Evolutionary conservation across 305 asterid species (phyloP), one percentile per base, ranked within the genome.

Genomic region (Ajuga reptans): DNA sequence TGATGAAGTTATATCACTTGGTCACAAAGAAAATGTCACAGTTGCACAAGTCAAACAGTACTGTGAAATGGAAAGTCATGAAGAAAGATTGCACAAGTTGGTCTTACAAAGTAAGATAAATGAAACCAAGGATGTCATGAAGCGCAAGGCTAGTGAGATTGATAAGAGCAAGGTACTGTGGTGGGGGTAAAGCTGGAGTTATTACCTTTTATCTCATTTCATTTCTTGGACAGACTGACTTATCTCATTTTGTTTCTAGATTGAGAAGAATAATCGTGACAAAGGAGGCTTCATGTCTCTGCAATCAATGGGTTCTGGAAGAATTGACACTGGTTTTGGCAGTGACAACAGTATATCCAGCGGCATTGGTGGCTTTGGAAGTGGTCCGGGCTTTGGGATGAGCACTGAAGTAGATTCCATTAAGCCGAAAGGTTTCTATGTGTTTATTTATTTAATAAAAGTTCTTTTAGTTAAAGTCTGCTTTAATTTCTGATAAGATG

Each of bases 61-160:
- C 67, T 85, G 96, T 72, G 97, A 88, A 75, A 90, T 90, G 97
- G 97, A 90, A 79, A 90, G 97, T 74, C 96, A 85, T 4, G 97
- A 90, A 83, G 95, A 90, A 69, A 83, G 79, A 73, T 76, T 88
- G 86, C 97, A 90, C 81, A 90, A 85, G 84, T 74, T 88, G 84
- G 88, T 85, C 60, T 39, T 83, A 69, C 90, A 88, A 75, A 90
- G 85, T 86, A 88, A 90, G 85, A 90, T 90, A 75, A 83, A 88
- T 57, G 97, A 90, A 41, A 86, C 95, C 66, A 88, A 90, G 83
- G 92, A 85, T 73, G 80, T 85, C 81, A 90, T 88, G 96, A 88
- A 84, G 82, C 88, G 85, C 21, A 90, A 86, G 84, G 97, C 97
- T 55, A 85, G 70, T 75, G 96, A 90, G 78, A 90, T 90, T 80